These are phyloP conservation scores for Tilletiaria anomala DNA, from an alignment of 1,284 basidiomycete species.

Conservation along the genomic window DNA sequence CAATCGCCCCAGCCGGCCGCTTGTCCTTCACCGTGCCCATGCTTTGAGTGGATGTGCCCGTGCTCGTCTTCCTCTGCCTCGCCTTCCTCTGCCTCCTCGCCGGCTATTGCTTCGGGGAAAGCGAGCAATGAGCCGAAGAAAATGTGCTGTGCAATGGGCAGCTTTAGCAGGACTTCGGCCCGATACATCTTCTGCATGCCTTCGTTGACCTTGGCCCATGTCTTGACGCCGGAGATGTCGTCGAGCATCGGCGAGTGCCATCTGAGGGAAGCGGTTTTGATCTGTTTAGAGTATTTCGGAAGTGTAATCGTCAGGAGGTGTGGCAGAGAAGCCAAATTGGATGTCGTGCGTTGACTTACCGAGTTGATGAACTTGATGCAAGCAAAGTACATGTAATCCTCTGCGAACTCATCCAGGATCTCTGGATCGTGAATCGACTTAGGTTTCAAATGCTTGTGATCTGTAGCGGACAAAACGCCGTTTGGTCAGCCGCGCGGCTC, in stretches of 20 bases:
- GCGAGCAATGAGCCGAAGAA: constrained; percentile 73
- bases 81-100: constrained; percentile 42
- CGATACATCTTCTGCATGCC: constrained; percentile 98
- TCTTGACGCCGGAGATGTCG: constrained; percentile 90
- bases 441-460: constrained; percentile 76
- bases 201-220: constrained; percentile 92
- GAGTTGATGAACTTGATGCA: constrained; percentile 96
- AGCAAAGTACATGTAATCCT: constrained; percentile 91
- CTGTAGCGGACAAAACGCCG: constrained; percentile 39
- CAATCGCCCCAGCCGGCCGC: constrained; percentile 66
- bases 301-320: neutral
- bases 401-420: constrained; percentile 72
- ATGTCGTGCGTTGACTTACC: constrained; percentile 41
- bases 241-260: constrained; percentile 99
- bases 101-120: constrained; percentile 48
- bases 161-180: constrained; percentile 84
- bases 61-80: constrained; percentile 45
- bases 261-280: constrained; percentile 80
- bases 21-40: constrained; percentile 43
- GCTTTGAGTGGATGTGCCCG: constrained; percentile 46
- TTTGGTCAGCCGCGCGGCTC: neutral
- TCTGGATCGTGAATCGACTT: constrained; percentile 84
- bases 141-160: constrained; percentile 93
- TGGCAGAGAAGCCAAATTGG: neutral
- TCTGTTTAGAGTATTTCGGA: constrained; percentile 62